Evolutionary conservation across 31 red algal species (phyloP).

Genomic region (Bonnemaisonia californica): DNA sequence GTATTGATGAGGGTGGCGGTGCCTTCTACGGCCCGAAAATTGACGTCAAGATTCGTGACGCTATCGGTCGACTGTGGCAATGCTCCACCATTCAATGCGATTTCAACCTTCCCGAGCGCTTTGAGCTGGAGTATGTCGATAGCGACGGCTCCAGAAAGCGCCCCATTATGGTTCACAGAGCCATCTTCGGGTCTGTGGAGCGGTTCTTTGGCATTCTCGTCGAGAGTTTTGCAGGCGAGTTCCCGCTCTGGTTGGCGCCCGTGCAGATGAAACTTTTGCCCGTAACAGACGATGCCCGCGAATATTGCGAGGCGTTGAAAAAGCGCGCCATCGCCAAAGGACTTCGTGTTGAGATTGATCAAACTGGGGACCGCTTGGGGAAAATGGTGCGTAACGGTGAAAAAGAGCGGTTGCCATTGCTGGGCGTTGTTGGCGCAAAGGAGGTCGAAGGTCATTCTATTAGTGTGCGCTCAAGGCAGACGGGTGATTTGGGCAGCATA

Average conservation of each 20-base stretch:
- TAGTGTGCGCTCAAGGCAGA: slow-evolving; percentile 73
- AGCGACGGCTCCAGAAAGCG: slow-evolving; percentile 59
- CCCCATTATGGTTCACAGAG: slow-evolving; percentile 99
- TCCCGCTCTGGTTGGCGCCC: slow-evolving; percentile 99
- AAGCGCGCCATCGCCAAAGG: slow-evolving; percentile 30
- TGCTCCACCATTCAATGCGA: slow-evolving; percentile 99
- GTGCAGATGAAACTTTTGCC: slow-evolving; percentile 92
- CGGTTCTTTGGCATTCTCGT: slow-evolving; percentile 99
- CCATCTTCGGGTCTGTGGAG: slow-evolving; percentile 97
- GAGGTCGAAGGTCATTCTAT: slow-evolving; percentile 71
- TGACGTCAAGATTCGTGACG: slow-evolving; percentile 98
- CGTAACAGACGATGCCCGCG: slow-evolving; percentile 67
- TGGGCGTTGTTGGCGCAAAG: slow-evolving; percentile 90
- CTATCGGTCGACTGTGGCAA: slow-evolving; percentile 98
- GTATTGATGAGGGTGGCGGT: slow-evolving; percentile 93
- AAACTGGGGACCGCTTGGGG: slow-evolving; percentile 80
- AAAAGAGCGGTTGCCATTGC: slow-evolving; percentile 86
- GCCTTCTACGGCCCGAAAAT: slow-evolving; percentile 99
- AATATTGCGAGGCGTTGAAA: slow-evolving; percentile 73
- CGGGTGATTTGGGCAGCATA: slow-evolving; percentile 81
- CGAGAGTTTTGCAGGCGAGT: slow-evolving; percentile 94
- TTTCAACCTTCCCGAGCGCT: slow-evolving; percentile 97
- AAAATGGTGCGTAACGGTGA: slow-evolving; percentile 97
- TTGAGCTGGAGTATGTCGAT: slow-evolving; percentile 94
- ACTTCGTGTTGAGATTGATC: slow-evolving; percentile 87